phyloP scores from a whole-genome alignment of 2,329 filamentous ascomycete genomes.

The Paraphoma sp. region DNA sequence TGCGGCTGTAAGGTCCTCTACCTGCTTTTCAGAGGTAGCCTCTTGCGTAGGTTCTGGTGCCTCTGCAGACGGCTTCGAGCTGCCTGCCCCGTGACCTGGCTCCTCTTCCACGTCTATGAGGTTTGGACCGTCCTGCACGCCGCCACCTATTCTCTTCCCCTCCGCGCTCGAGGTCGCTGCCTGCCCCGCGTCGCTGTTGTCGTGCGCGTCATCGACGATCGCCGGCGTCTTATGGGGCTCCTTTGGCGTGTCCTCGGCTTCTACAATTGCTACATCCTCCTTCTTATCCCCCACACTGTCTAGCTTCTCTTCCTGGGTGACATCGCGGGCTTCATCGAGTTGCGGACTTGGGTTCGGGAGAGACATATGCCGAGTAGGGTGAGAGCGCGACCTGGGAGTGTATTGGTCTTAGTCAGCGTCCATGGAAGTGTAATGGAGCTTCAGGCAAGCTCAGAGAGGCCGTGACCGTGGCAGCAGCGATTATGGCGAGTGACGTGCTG shows the following conservation, averaged over 20 bases:
- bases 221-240: background rate
- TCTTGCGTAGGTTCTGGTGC: background rate
- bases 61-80: background rate
- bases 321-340: constrained; percentile 34
- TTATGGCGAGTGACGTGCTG: constrained; percentile 5
- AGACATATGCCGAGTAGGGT: constrained; percentile 44
- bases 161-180: constrained; percentile 6
- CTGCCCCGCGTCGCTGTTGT: constrained; percentile 30
- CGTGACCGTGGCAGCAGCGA: constrained; percentile 4
- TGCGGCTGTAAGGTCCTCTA: constrained; percentile 26
- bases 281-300: constrained; percentile 17
- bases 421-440: constrained; percentile 26
- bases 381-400: constrained; percentile 3
- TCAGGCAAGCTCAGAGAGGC: constrained; percentile 6
- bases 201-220: constrained; percentile 3
- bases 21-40: constrained; percentile 3
- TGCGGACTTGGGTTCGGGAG: constrained; percentile 38
- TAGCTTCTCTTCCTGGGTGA: constrained; percentile 24
- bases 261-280: constrained; percentile 2
- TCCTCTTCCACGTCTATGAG: background rate
- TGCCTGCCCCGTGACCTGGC: background rate
- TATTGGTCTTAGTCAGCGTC: constrained; percentile 18
- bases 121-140: constrained; percentile 2
- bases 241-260: background rate
- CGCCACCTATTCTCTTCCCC: constrained; percentile 5